These are phyloP conservation scores for Suillus occidentalis DNA, from an alignment of 768 basidiomycete species.

Conservation along the genomic window DNA sequence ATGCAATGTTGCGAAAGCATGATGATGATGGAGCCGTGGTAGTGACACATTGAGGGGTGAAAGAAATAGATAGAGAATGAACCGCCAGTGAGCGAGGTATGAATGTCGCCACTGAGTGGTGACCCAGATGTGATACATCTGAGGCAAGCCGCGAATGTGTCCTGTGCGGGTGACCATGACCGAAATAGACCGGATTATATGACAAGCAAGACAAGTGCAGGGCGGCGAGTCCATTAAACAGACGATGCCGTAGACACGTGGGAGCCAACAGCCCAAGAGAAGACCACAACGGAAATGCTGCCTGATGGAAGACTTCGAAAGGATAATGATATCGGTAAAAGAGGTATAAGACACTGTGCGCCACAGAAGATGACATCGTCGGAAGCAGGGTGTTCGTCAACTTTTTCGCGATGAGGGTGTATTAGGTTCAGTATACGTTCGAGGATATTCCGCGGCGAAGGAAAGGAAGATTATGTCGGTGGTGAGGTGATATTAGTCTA, in stretches of 20 bases:
- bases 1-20: conserved; percentile 44
- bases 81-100: conserved; percentile 43
- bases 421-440: conserved; percentile 27
- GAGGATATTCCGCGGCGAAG: conserved; percentile 27
- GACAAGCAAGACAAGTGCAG: conserved; percentile 20
- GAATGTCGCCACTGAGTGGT: conserved; percentile 42
- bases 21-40: conserved; percentile 39
- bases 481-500: conserved; percentile 38
- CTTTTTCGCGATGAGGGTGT: conserved; percentile 6
- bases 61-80: conserved; percentile 24
- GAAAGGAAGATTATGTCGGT: conserved; percentile 28
- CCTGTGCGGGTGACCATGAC: conserved; percentile 41
- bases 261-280: conserved; percentile 33
- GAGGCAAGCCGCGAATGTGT: conserved; percentile 27
- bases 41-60: conserved; percentile 42
- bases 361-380: conserved; percentile 20
- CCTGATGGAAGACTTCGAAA: conserved; percentile 38
- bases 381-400: conserved; percentile 10
- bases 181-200: conserved; percentile 30
- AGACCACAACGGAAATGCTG: conserved; percentile 28
- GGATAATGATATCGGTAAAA: conserved; percentile 43
- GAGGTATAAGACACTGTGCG: conserved; percentile 25
- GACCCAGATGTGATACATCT: conserved; percentile 31
- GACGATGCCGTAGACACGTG: conserved; percentile 23
- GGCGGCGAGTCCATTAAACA: conserved; percentile 30